Percentiles rank a stretch among this genome's conserved stretches.
Conservation (phyloP, 768 basidiomycete genomes). For the Cytidiella melzeri region DNA sequence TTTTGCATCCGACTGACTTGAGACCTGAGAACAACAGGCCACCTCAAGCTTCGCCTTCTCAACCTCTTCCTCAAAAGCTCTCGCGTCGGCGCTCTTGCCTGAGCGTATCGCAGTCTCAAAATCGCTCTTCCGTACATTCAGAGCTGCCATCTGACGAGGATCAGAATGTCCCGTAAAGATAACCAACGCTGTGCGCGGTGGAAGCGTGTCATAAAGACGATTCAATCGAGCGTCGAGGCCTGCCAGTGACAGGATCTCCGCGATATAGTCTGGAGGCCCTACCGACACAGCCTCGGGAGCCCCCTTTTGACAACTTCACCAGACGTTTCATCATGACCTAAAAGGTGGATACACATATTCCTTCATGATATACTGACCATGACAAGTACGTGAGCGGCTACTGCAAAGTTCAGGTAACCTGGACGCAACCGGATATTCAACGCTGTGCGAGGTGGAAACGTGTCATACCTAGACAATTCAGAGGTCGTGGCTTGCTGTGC, state of each 20-base stretch:
- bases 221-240: constrained; percentile 57
- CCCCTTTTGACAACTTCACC: constrained; percentile 26
- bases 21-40: constrained; percentile 81
- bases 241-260: constrained; percentile 32
- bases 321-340: constrained; percentile 42
- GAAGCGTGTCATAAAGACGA: constrained; percentile 60
- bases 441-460: constrained; percentile 75
- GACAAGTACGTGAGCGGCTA: too few species aligned
- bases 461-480: constrained; percentile 54
- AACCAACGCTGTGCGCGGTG: constrained; percentile 74
- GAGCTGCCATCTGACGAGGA: constrained; percentile 69
- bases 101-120: constrained; percentile 64
- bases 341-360: too few species aligned
- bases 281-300: constrained; percentile 14
- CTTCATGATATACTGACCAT: too few species aligned
- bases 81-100: constrained; percentile 58
- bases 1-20: constrained; percentile 27
- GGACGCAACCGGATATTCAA: too few species aligned
- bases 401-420: too few species aligned
- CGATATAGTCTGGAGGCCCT: constrained; percentile 6
- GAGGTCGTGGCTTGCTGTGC: constrained; percentile 46
- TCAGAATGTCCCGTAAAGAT: constrained; percentile 88
- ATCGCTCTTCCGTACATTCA: constrained; percentile 61
- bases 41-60: constrained; percentile 71
- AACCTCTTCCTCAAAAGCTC: constrained; percentile 75